These are phyloP conservation scores for Geosmithia putterillii DNA, from an alignment of 2,329 filamentous ascomycete genomes.

Conservation along the genomic window DNA sequence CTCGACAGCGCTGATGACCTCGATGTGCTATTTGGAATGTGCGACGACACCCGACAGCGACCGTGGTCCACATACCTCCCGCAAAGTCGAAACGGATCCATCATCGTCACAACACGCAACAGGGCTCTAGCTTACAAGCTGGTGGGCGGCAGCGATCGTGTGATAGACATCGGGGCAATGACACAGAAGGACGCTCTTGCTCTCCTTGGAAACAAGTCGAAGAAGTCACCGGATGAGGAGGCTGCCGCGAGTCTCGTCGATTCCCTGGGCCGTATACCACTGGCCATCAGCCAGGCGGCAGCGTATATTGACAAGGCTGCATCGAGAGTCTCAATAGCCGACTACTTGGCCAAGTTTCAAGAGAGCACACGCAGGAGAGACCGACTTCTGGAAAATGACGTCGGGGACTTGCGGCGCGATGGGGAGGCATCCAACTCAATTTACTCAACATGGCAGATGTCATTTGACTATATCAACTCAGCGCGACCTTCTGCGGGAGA, in stretches of 20 bases:
- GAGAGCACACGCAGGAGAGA: conserved; percentile 6
- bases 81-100: conserved; percentile 13
- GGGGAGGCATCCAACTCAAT: conserved; percentile 11
- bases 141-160: conserved; percentile 6
- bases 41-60: no score
- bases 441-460: conserved; percentile 14
- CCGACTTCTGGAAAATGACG: conserved; percentile 8
- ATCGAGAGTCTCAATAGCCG: conserved; percentile 14
- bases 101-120: conserved; percentile 14
- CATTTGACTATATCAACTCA: conserved; percentile 18
- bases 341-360: conserved; percentile 24
- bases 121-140: conserved; percentile 9
- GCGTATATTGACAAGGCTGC: conserved; percentile 15
- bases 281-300: conserved; percentile 20
- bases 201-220: no score
- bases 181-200: no score
- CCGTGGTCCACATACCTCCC: no score
- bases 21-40: conserved; percentile 13
- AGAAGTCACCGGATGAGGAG: no score
- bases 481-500: conserved; percentile 20
- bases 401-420: conserved; percentile 5
- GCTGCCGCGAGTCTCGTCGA: conserved; percentile 10
- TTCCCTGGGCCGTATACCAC: conserved; percentile 16
- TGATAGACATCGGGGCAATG: no score
- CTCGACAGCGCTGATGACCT: conserved; percentile 23